Evolutionary conservation across 2,329 filamentous ascomycete species (phyloP).

Genomic region (Botrytis tulipae): DNA sequence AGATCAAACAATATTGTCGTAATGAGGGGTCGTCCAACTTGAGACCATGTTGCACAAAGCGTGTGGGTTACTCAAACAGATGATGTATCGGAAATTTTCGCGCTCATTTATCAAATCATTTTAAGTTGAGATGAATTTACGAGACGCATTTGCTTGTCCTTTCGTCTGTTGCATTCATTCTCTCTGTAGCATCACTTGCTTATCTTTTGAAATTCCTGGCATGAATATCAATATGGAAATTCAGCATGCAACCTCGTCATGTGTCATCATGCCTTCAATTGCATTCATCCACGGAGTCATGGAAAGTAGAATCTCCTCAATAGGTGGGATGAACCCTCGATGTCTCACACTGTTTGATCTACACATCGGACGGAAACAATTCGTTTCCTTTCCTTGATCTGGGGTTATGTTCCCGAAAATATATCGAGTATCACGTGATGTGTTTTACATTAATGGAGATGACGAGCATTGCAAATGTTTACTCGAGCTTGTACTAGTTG

Average conservation of each 20-base stretch:
- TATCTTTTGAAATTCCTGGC: not conserved
- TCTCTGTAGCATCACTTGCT: no score
- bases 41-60: not conserved
- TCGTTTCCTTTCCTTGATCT: not conserved
- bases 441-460: not conserved
- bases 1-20: slow-evolving; percentile 1
- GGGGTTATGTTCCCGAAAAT: no score
- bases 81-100: not conserved
- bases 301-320: not conserved
- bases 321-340: not conserved
- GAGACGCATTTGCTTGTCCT: not conserved
- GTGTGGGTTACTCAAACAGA: not conserved
- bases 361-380: not conserved
- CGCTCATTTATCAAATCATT: not conserved
- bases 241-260: not conserved
- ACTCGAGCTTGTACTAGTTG: not conserved
- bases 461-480: not conserved
- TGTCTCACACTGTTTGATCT: not conserved
- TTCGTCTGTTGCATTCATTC: not conserved
- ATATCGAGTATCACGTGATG: not conserved
- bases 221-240: not conserved
- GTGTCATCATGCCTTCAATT: not conserved
- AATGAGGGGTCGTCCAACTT: not conserved
- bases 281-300: not conserved
- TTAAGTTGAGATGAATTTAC: not conserved